Base-by-base conservation (phyloP, 495 filamentous ascomycete genomes). In the Entonaema liquescens region DNA sequence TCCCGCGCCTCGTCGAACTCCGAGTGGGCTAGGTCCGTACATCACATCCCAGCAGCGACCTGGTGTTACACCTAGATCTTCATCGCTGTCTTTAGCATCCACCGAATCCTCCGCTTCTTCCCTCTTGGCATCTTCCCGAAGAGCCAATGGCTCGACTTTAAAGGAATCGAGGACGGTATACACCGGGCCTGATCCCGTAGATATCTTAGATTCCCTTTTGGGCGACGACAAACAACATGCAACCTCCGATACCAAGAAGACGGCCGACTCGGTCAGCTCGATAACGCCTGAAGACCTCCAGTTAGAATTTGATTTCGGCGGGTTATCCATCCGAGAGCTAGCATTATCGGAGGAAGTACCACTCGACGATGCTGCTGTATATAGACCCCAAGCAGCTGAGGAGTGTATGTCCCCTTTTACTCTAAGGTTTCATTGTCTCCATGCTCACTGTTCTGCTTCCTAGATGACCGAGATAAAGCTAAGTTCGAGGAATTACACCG, bases 401-500 rank as follows among this genome's bases (percentile, higher is more conserved):
- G 93, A 97, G 79, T 96, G 92, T 94, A 79, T 59, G 82, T 57
- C 52, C 36, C 49, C 17, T 42, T 44, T 42, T 61, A 23, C 47
- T 67, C 61, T 54, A 64, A 28, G 36, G 12, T 38, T 63, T 25
- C 21, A 76, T 70, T 69, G 36, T 63, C 69, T 73, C 59, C 62
- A 74, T 38, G 70, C 73, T 38, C 52, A 35, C 56, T 69, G 56
- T 69, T 67, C 67, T 58, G 47, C 59, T 65, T 64, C 49, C 59
- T 67, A 94, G 92, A 92, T 78, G 92, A 97, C 76, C 85, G 86
- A 75, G 93, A 98, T 58, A 92, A 92, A 73, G 86, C 91, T 69
- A 96, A 92, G 71, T 97, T 97, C 71, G 89, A 97, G 77, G 94
- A 97, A 52, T 84, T 99, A 33, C 95, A 98, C 77, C 88, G 87